These are phyloP conservation scores for Rehmannia glutinosa DNA, from an alignment of 257 asterid species.

Conservation along the genomic window DNA sequence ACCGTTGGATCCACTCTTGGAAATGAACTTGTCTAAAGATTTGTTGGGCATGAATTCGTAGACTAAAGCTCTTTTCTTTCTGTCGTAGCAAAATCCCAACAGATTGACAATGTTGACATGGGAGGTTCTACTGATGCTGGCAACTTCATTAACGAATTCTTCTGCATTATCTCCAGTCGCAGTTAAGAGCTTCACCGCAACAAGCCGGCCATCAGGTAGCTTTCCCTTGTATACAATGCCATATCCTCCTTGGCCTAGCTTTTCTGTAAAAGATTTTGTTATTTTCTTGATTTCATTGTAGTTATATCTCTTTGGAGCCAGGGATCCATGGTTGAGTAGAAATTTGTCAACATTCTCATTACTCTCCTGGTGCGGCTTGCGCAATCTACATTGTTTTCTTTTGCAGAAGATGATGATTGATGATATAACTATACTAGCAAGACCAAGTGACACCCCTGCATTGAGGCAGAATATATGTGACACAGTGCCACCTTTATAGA, in stretches of 20 bases:
- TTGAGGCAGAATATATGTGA: constrained; percentile 5
- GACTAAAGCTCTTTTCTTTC: constrained; percentile 38
- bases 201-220: constrained; percentile 40
- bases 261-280: constrained; percentile 36
- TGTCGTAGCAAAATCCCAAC: constrained; percentile 47
- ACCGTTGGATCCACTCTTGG: constrained; percentile 3
- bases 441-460: constrained; percentile 28
- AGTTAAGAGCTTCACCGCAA: constrained; percentile 52
- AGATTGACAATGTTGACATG: constrained; percentile 63
- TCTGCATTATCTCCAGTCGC: constrained; percentile 33
- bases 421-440: background rate
- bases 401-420: constrained; percentile 19
- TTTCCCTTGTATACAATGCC: constrained; percentile 57
- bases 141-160: constrained; percentile 61
- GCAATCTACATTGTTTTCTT: constrained; percentile 6
- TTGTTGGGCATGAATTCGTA: constrained; percentile 65
- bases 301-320: constrained; percentile 41
- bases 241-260: constrained; percentile 55
- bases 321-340: constrained; percentile 38
- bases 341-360: constrained; percentile 28
- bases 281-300: constrained; percentile 42
- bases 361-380: background rate
- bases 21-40: constrained; percentile 55
- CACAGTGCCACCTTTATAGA: background rate
- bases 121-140: constrained; percentile 59